Evolutionary conservation across 805 yeast species (phyloP), one percentile per base, ranked within the genome.

Genomic region (Candida palmyrensis): DNA sequence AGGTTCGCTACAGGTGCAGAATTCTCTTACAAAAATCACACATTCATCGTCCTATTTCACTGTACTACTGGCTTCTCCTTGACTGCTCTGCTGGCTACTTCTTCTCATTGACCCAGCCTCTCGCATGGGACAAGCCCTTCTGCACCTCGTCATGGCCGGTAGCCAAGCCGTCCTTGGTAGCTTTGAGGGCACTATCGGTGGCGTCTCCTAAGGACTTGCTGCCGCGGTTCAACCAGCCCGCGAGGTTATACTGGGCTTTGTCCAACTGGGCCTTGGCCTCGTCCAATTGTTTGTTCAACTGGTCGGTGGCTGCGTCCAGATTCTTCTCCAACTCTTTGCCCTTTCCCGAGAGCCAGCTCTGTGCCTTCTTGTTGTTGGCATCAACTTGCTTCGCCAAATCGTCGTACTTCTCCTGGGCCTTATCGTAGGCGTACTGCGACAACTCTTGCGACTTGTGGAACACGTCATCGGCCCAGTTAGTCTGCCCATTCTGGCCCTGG

Each of bases 381-480:
- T 31, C 34, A 8, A 18, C 28, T 25, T 31, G 29, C 6, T n/a
- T 13, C 8, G 19, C 18, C 10, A 31, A 23, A 18, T 24, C 14
- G 22, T 31, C 10, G 34, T 31, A 31, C 12, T 31, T 31, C 14
- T 23, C 17, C 18, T 24, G 26, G 4, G 34, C 34, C 4, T 16
- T 24, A 6, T 24, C 28, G 16, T 31, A 24, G 22, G 34, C 34
- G 18, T 31, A 31, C 15, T 24, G 36, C 23, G 30, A 39, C 31
- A 27, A 37, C 25, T 16, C 32, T 37, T 18, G 28, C 27, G 31
- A 34, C 28, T 32, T 41, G 25, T 14, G 15, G 23, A 26, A 27
- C 15, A 23, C 7, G 19, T 25, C 21, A 29, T 30, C 33, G 12
- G 30, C 38, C 26, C 28, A 30, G 18, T 24, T 24, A n/a, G 10